Percentiles rank a stretch among this genome's conserved stretches.
Conservation (phyloP, 331 rosid genomes). For the Ulmus americana region DNA sequence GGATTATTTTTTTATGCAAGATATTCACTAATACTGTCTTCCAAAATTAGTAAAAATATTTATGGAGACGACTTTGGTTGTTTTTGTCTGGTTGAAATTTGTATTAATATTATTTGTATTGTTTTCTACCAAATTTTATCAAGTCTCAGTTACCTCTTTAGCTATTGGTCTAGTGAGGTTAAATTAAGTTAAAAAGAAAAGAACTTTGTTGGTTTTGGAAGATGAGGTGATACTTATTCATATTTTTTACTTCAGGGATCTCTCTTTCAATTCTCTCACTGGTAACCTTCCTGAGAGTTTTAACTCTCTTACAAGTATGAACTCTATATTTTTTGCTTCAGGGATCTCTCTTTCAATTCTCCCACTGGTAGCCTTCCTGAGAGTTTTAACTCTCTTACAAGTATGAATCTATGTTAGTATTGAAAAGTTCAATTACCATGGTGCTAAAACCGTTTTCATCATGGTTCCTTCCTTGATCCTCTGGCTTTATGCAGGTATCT, state of each 20-base stretch:
- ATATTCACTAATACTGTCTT: not conserved
- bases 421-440: constrained; percentile 12
- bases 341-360: constrained; percentile 85
- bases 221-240: constrained; percentile 17
- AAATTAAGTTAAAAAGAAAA: not conserved
- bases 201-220: constrained; percentile 11
- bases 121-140: constrained; percentile 3
- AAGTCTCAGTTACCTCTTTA: not conserved
- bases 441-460: constrained; percentile 14
- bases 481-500: constrained; percentile 47
- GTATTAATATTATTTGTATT: constrained; percentile 1
- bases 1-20: constrained; percentile 5
- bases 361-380: constrained; percentile 70
- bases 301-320: constrained; percentile 67
- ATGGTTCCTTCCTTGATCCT: constrained; percentile 22
- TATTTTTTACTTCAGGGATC: constrained; percentile 60
- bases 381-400: constrained; percentile 73
- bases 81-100: constrained; percentile 1
- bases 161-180: not conserved
- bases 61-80: not conserved
- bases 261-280: constrained; percentile 68
- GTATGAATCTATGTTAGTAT: constrained; percentile 56
- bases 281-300: constrained; percentile 78
- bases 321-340: constrained; percentile 46
- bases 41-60: not conserved